Evolutionary conservation across 441 rosid species (phyloP), one percentile per base, ranked within the genome.

Genomic region (Erysimum cheiri): DNA sequence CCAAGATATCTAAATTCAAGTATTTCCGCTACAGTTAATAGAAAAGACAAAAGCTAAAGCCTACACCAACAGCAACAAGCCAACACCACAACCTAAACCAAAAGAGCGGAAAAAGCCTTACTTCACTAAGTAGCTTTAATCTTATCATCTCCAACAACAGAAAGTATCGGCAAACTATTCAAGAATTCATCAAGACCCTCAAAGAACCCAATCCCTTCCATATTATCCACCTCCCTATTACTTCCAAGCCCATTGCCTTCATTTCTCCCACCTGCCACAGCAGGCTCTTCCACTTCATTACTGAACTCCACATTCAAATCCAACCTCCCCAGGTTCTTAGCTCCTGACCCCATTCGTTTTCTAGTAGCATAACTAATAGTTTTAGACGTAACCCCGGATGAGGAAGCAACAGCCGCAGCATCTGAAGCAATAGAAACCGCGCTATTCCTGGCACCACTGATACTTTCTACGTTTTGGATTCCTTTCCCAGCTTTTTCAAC

Each of bases 251-350:
- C 82, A 72, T 68, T 77, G 40, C 80, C 83, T 74, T 66, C 82
- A 47, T 72, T 79, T 61, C 79, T 78, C 46, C 79, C 64, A 5
- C 79, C 80, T n/a, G 63, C 70, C 26, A 61, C 60, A 56, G 54
- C 79, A 14, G 86, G 82, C 74, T 92, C 99, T 54, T 95, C 98
- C 71, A 66, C 91, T 69, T 95, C 97, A 60, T 92, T 92, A 70
- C 91, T 89, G 64, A 95, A 90, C 91, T 90, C 97, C 65, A 95
- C 97, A 85, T 95, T 95, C 88, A 95, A 84, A 85, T 95, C 98
- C 80, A 95, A 83, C 80, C 83, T 87, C 50, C 94, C 97, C 39
- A 91, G 58, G 49, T 81, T 84, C 81, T 91, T 89, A 8, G 80
- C 76, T 53, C 84, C 90, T 59, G 73, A 78, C 43, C 75, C 87